These are phyloP conservation scores for Chaetoceros tenuissimus DNA, from an alignment of 108 stramenopile genomes.

Conservation along the genomic window DNA sequence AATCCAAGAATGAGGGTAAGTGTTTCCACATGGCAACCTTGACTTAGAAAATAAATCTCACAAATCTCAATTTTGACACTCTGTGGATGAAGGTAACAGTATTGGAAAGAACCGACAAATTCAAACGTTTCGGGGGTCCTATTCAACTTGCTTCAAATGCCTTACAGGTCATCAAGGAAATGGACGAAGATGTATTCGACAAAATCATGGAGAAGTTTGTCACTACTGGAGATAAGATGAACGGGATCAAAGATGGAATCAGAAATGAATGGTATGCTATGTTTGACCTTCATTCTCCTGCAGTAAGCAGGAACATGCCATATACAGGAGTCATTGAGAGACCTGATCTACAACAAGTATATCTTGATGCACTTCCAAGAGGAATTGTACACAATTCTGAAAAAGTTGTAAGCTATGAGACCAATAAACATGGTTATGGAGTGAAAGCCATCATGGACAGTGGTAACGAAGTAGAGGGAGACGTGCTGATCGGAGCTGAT, in stretches of 20 bases:
- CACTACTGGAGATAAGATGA: constrained; percentile 53
- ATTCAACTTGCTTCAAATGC: constrained; percentile 76
- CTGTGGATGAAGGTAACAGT: constrained; percentile 34
- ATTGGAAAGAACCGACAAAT: constrained; percentile 50
- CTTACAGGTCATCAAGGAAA: constrained; percentile 36
- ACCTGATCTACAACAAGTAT: constrained; percentile 64
- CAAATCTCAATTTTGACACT: constrained; percentile 33
- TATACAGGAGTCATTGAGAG: constrained; percentile 77
- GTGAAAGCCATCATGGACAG: constrained; percentile 35
- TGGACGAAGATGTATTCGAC: constrained; percentile 39
- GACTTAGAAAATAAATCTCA: constrained; percentile 42
- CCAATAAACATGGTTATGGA: constrained; percentile 13
- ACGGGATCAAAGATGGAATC: constrained; percentile 65
- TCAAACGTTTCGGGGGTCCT: constrained; percentile 70
- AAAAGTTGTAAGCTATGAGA: constrained; percentile 33
- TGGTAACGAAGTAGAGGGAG: constrained; percentile 34
- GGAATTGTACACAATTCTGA: constrained; percentile 41
- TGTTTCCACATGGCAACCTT: too few relatives aligned
- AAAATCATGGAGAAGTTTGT: constrained; percentile 49
- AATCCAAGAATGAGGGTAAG: constrained; percentile 21
- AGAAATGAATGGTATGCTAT: constrained; percentile 73
- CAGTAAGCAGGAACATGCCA: constrained; percentile 43
- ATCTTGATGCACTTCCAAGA: constrained; percentile 33
- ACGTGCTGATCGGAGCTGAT: constrained; percentile 75
- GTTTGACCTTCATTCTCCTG: constrained; percentile 55